Evolutionary conservation across 306 rosid species (phyloP).

Genomic region (Rosa multiflora): DNA sequence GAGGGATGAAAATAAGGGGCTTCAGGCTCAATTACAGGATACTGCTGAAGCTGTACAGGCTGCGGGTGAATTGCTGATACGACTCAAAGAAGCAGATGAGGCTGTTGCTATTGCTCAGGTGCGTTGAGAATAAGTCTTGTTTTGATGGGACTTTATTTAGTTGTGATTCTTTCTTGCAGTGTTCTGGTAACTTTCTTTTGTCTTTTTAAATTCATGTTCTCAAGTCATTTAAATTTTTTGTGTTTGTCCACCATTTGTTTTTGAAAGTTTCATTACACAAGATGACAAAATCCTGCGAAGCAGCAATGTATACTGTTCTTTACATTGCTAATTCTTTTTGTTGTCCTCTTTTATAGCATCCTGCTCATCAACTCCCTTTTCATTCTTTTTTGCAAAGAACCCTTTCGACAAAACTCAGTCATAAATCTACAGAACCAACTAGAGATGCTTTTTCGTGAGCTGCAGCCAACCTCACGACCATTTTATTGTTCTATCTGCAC

Average conservation of each 20-base stretch:
- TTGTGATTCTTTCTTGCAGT: neutral
- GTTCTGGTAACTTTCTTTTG: neutral
- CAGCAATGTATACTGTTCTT: neutral
- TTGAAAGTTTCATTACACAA: neutral
- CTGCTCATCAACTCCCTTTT: neutral
- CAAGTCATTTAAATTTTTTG: neutral
- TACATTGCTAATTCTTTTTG: neutral
- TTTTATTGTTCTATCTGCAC: neutral
- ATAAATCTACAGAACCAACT: neutral
- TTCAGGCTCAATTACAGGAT: conserved; percentile 89
- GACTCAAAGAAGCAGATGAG: conserved; percentile 93
- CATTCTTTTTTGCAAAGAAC: neutral
- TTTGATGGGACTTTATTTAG: neutral
- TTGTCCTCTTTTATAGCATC: neutral
- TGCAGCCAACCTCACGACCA: neutral
- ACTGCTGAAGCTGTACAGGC: conserved; percentile 99
- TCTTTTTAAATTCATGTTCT: neutral
- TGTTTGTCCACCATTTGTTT: neutral
- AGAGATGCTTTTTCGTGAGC: neutral
- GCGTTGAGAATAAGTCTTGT: conserved; percentile 25
- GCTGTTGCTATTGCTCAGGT: conserved; percentile 81
- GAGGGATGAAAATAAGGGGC: conserved; percentile 90
- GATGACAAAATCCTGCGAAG: neutral
- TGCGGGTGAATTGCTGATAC: conserved; percentile 92
- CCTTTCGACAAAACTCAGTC: neutral